phyloP scores from a whole-genome alignment of 202 grass and related monocot genomes.

The Cymbopogon flexuosus region DNA sequence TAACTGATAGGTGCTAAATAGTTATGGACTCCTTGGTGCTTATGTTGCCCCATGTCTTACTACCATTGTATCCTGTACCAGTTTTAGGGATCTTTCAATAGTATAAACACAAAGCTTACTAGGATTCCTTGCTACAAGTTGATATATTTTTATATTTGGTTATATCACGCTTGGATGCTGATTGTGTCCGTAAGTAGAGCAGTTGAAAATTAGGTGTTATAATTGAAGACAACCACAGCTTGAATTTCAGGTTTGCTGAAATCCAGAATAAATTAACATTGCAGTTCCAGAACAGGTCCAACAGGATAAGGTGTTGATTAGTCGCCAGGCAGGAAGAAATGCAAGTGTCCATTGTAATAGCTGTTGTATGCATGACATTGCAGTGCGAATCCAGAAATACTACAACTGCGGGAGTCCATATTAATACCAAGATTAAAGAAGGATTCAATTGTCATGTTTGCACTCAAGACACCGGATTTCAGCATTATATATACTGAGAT shows the following conservation, averaged over 20 bases:
- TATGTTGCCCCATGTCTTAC: neutral
- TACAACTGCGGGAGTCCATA: neutral
- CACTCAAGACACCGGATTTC: neutral
- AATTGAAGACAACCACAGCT: neutral
- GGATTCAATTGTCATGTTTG: neutral
- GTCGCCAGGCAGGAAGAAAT: neutral
- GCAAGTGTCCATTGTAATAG: neutral
- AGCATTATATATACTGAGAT: neutral
- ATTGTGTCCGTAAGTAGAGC: neutral
- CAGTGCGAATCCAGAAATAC: neutral
- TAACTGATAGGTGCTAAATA: neutral
- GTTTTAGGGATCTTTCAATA: neutral
- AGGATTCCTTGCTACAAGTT: neutral
- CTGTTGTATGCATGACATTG: neutral
- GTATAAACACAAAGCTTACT: neutral
- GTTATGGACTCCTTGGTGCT: neutral
- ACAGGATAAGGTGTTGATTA: neutral
- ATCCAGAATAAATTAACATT: neutral
- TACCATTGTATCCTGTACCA: slow-evolving; percentile 16
- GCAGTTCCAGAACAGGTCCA: neutral
- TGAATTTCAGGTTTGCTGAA: neutral
- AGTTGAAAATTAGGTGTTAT: neutral
- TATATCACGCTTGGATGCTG: neutral
- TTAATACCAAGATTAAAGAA: neutral
- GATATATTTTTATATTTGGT: neutral